phyloP scores from a whole-genome alignment of 768 basidiomycete species.

The Leucocoprinus sp. region DNA sequence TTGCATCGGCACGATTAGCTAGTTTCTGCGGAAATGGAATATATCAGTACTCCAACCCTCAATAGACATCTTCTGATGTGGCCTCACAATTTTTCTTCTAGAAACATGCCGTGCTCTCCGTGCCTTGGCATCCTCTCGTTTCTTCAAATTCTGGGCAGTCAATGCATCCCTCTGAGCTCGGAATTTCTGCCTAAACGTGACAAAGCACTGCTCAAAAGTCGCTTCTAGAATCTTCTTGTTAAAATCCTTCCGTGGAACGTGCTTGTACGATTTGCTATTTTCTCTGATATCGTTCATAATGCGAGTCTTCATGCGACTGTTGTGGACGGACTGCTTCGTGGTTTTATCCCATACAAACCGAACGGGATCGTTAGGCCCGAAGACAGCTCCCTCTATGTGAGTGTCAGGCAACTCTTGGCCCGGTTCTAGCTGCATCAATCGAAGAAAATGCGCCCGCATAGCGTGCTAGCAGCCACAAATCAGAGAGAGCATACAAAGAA shows the following conservation, averaged over 20 bases:
- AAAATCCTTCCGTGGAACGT: slow-evolving; percentile 62
- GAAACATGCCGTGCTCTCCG: slow-evolving; percentile 50
- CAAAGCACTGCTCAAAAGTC: slow-evolving; percentile 64
- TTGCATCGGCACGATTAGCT: slow-evolving; percentile 50
- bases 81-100: slow-evolving; percentile 55
- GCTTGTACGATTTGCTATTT: slow-evolving; percentile 47
- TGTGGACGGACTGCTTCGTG: slow-evolving; percentile 65
- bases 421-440: slow-evolving; percentile 45
- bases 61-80: neutral
- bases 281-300: slow-evolving; percentile 52
- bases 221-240: slow-evolving; percentile 49
- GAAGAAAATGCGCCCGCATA: slow-evolving; percentile 58
- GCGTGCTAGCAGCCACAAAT: slow-evolving; percentile 42
- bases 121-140: slow-evolving; percentile 55
- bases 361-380: slow-evolving; percentile 44
- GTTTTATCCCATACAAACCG: slow-evolving; percentile 81
- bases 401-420: slow-evolving; percentile 57
- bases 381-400: slow-evolving; percentile 43
- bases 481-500: neutral
- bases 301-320: slow-evolving; percentile 60
- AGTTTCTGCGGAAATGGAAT: slow-evolving; percentile 47
- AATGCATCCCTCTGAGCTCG: slow-evolving; percentile 46
- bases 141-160: slow-evolving; percentile 34
- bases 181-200: slow-evolving; percentile 62
- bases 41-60: slow-evolving; percentile 9